These are phyloP conservation scores for Pleurotus cornucopiae DNA, from an alignment of 768 basidiomycete genomes.

Conservation along the genomic window DNA sequence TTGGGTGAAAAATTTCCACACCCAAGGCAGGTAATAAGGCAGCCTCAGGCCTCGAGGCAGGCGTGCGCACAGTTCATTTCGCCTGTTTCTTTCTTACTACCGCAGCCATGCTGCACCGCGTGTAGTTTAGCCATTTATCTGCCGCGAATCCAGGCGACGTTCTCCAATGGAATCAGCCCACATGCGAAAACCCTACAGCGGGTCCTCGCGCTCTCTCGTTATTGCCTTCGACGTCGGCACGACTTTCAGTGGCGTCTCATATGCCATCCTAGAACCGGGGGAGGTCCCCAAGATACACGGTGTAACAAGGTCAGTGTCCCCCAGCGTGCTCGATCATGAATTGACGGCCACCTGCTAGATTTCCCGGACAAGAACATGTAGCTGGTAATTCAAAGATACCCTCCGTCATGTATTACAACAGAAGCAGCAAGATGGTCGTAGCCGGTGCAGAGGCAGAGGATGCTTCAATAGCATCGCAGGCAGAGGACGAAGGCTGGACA, in stretches of 20 bases:
- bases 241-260: constrained; percentile 80
- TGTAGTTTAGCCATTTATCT: not conserved
- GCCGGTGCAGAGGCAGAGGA: constrained; percentile 78
- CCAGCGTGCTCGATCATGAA: too few relatives aligned
- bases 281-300: constrained; percentile 80
- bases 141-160: too few relatives aligned
- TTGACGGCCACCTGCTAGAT: constrained; percentile 35
- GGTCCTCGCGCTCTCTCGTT: constrained; percentile 59
- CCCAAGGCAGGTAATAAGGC: not conserved
- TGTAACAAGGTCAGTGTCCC: constrained; percentile 56
- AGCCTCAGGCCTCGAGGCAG: constrained; percentile 8
- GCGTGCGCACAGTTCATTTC: constrained; percentile 3
- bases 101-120: constrained; percentile 5
- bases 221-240: constrained; percentile 82
- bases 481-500: constrained; percentile 76
- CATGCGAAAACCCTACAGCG: constrained; percentile 71
- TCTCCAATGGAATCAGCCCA: constrained; percentile 45
- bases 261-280: constrained; percentile 77
- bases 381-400: constrained; percentile 84
- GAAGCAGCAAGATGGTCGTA: constrained; percentile 57
- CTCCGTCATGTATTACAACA: constrained; percentile 72
- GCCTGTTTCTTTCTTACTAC: constrained; percentile 5
- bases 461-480: constrained; percentile 51
- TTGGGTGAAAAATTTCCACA: constrained; percentile 9
- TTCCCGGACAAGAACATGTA: constrained; percentile 83